A percentile compares a stretch with the other conserved stretches of the same genome.
Conservation (phyloP, 768 basidiomycete species). For the Arthromyces matolae region DNA sequence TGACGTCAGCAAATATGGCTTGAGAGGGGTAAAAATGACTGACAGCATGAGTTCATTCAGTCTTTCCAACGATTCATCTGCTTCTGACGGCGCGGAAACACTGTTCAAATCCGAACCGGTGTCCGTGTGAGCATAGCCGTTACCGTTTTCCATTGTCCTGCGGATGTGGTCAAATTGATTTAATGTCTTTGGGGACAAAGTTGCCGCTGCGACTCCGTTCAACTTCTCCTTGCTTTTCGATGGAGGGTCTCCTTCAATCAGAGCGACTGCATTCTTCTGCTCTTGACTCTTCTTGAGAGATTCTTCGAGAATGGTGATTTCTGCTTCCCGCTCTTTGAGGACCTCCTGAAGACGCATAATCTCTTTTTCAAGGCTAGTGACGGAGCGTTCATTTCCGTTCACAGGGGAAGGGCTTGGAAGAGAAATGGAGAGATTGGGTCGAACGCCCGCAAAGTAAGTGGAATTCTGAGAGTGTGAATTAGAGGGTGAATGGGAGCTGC, state of each 20-base stretch:
- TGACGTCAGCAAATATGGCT: constrained; percentile 9
- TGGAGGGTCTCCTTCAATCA: constrained; percentile 13
- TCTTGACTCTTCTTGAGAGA: constrained; percentile 39
- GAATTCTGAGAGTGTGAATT: constrained; percentile 46
- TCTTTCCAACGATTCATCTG: constrained; percentile 71
- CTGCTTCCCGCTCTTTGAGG: constrained; percentile 86
- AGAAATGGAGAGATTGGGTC: constrained; percentile 60
- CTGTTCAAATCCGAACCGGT: constrained; percentile 33
- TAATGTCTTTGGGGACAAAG: constrained; percentile 68
- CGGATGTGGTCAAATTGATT: constrained; percentile 74
- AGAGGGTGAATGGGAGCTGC: constrained; percentile 59
- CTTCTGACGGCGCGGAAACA: constrained; percentile 41
- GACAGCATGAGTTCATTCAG: constrained; percentile 93
- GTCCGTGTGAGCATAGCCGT: constrained; percentile 34
- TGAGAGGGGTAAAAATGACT: constrained; percentile 25
- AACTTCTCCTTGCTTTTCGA: constrained; percentile 22
- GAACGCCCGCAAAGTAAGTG: constrained; percentile 23
- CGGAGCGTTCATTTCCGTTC: constrained; percentile 62
- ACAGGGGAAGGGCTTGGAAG: constrained; percentile 37
- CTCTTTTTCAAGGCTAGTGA: constrained; percentile 85
- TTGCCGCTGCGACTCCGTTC: constrained; percentile 24
- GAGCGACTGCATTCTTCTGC: constrained; percentile 17
- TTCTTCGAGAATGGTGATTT: constrained; percentile 74
- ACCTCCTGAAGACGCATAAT: constrained; percentile 95
- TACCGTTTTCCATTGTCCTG: constrained; percentile 56